These are phyloP conservation scores for Schizochytrium sp. DNA, from an alignment of 108 stramenopile species.

Conservation along the genomic window DNA sequence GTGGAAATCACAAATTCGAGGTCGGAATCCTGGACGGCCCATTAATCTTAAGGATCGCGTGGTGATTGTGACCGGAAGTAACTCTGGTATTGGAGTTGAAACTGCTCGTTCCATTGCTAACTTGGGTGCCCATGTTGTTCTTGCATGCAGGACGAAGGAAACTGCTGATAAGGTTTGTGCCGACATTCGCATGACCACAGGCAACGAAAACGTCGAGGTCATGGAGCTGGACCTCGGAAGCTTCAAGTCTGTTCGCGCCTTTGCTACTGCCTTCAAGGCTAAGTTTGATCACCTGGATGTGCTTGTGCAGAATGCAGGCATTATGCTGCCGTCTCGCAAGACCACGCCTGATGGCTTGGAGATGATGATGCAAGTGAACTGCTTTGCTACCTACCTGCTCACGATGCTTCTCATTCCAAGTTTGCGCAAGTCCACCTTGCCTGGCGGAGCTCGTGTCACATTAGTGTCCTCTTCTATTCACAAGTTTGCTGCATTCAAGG, in stretches of 20 bases:
- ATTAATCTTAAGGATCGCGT: slow-evolving; percentile 7
- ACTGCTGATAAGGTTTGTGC: not conserved
- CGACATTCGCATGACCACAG: not conserved
- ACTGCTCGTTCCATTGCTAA: slow-evolving; percentile 1
- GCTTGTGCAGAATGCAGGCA: slow-evolving; percentile 46
- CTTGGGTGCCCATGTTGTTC: slow-evolving; percentile 16
- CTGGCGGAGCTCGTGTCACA: not conserved
- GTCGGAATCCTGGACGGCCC: not conserved
- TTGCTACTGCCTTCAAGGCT: not conserved
- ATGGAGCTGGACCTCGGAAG: slow-evolving; percentile 33
- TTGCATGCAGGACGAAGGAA: slow-evolving; percentile 10
- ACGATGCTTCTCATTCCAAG: slow-evolving; percentile 23
- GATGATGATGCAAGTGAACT: slow-evolving; percentile 56
- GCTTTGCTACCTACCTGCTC: not conserved
- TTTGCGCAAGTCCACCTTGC: slow-evolving; percentile 10
- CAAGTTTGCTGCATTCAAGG: not conserved
- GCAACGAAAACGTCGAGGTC: not conserved
- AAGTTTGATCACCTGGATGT: slow-evolving; percentile 6
- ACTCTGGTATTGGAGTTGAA: slow-evolving; percentile 35
- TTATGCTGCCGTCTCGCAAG: slow-evolving; percentile 43
- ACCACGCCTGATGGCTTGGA: slow-evolving; percentile 18
- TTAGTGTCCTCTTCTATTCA: slow-evolving; percentile 34
- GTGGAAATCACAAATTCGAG: not conserved
- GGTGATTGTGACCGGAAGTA: slow-evolving; percentile 31
- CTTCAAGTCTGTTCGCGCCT: slow-evolving; percentile 53